Base-by-base conservation (phyloP, 805 yeast genomes). In the Zygosaccharomyces pseudorouxii region DNA sequence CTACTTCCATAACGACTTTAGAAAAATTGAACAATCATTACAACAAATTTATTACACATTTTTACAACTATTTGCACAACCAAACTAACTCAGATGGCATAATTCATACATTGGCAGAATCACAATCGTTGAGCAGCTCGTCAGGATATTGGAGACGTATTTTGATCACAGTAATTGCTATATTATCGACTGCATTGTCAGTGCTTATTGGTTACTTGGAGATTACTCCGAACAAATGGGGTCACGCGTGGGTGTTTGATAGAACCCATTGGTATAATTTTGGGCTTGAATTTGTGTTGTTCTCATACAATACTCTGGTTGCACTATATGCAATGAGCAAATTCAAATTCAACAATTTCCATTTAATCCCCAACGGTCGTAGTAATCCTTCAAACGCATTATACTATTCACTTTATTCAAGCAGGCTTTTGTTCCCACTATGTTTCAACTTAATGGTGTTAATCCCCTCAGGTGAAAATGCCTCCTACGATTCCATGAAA, bases 291-390 rank as follows among this genome's bases (percentile, higher is more conserved):
- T 55, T 62, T 12, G 45, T 56, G n/a, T 50, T 65, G 10, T 49
- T 63, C 27, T 50, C 61, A 7, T 63, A 65, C 45, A 60, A 55
- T 39, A 62, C 63, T 11, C 14, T 65, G 4, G 58, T 54, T 2
- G 62, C 68, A 18, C 52, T 64, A 14, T 62, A 62, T 46, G 63
- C 70, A 5, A 58, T 65, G 65, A 60, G 65, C 42, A 60, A 60
- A 41, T 55, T 65, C 44, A 65, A 64, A 47, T 60, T 64, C 43
- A 58, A 56, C 38, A 59, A 63, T 46, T 62, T 65, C 42, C 70
- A 65, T 50, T 42, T 65, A 41, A 63, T 63, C 22, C 56, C 64
- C 5, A 64, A 60, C 45, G 70, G 70, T 14, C 52, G 55, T 19
- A 63, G 68, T 42, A 65, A 61, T 39, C 70, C 70, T 16, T 52